Base-by-base conservation (phyloP, 73 alveolate species). In the Uronychia setigera region DNA sequence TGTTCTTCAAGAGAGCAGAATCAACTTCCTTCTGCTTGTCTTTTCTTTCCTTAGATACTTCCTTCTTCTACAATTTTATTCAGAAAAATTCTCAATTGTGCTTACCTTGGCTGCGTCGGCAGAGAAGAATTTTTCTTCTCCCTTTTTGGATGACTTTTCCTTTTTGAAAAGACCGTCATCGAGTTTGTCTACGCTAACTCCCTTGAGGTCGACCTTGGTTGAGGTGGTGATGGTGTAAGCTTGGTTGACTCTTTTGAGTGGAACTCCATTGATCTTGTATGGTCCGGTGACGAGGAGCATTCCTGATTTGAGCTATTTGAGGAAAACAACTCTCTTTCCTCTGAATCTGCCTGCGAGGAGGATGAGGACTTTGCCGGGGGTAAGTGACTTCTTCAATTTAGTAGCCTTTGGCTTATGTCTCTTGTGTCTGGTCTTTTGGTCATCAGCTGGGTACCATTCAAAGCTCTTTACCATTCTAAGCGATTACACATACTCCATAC, bases 241-340 rank as follows among this genome's bases (percentile, higher is more conserved):
- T 60, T 93, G 92, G 89, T 92, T 92, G 77, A 96, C 97, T 96
- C 99, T 92, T 91, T 90, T 95, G 81, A 96, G 93, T 28, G 99
- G 98, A 87, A 96, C 99, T 58, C 99, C 99, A 93, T 96, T 96
- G 80, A 93, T 88, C 89, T 94, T 96, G 98, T 93, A 94, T 30
- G 99, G 99, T 34, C 99, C 99, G 33, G 99, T 96, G 75, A 96
- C 99, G 81, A 96, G 97, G 84, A 96, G 84, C 81, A 93, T 87
- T 33, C 99, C 99, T 32, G 97, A 88, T 83, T 96, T 86, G 79
- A 96, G 94, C 78, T 94, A 95, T 93, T 96, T 96, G 84, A 96
- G 91, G 97, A 87, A 96, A 29, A 96, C 99, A 59, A 95, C 99
- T 88, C 99, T 92, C 94, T 92, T 96, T 80, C 99, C 99, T 94